Base-by-base conservation (phyloP, 441 rosid species). In the Mallotus japonicus region DNA sequence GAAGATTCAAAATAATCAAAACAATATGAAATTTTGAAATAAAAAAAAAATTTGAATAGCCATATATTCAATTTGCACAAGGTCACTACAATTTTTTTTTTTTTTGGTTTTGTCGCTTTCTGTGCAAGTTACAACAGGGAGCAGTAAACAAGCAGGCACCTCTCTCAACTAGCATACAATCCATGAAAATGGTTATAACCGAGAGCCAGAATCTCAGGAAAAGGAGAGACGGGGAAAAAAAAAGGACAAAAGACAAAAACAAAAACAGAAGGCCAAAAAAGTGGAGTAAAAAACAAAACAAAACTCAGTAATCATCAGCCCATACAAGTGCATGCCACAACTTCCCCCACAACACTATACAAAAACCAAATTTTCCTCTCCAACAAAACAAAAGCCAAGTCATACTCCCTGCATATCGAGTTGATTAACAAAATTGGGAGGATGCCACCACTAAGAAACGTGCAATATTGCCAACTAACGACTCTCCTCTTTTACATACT, bases 351-450 rank as follows among this genome's bases (percentile, higher is more conserved):
- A 65, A 65, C 46, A 49, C 69, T 78, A 46, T 72, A 78, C 81
- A 74, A 77, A 76, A 72, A 70, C 51, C 72, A 80, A 71, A 51
- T 51, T 69, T 47, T 62, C 75, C 71, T 62, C 49, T 58, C 75
- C 65, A 63, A 53, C 77, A 72, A 69, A 56, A 73, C 49, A 47
- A n/a, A 69, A 70, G 77, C 72, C 42, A 37, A 57, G 76, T 57
- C 67, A 51, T 32, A 61, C 77, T 76, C 79, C 73, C 72, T 62
- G 62, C 65, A 71, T 17, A 75, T 74, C 76, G 42, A 69, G 72
- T 37, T 17, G 53, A 64, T 77, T 58, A 54, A 64, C 86, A 83
- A 87, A 89, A 89, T 79, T 79, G 87, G 71, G 77, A 68, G 64
- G 56, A 68, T 32, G 44, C 67, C 59, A 44, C 71, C 73, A 19